Evolutionary conservation across 441 rosid species (phyloP), one percentile per base, ranked within the genome.

Genomic region (Lepidium campestre): DNA sequence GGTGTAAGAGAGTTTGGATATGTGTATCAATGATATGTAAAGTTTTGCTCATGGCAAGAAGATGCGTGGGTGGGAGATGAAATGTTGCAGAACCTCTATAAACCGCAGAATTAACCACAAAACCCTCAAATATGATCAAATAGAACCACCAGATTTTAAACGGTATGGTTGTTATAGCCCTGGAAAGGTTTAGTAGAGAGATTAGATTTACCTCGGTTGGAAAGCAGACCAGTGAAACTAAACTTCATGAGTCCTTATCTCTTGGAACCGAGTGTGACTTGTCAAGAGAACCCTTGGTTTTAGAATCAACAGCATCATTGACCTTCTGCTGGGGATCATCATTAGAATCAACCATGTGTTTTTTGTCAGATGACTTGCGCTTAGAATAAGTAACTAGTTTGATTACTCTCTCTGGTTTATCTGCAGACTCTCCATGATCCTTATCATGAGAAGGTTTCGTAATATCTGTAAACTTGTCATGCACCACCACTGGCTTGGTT

Each of bases 351-450:
- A 42, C 34, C 19, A n/a, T 27, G 52, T 57, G 62, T 34, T 65
- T 72, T 52, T 19, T 65, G 42, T 72, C 76, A 42, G 71, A 18
- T 65, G 71, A 2, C 62, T 72, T 72, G 0, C 76, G 55, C 62
- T 72, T 72, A 42, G 67, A 65, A 65, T 72, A 72, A 5, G 76
- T 72, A 49, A 72, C 76, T n/a, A 72, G 61, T 58, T 72, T 72
- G 40, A 72, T 29, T 58, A 72, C 71, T 72, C 42, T 72, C 62
- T 42, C 62, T 58, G 71, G 62, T 42, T 72, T 72, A 42, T 72
- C 67, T 25, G 41, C 47, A 10, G 61, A 41, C 56, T 72, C 62
- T 13, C 15, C 45, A 57, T 11, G 35, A 14, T 62, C 69, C 27
- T 25, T 70, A 20, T n/a, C 27, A 48, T 27, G 31, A 32, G 13